Percentiles rank a stretch among this genome's conserved stretches.
phyloP scores from a whole-genome alignment of 2,329 filamentous ascomycete species.

The Aspergillus sp. region DNA sequence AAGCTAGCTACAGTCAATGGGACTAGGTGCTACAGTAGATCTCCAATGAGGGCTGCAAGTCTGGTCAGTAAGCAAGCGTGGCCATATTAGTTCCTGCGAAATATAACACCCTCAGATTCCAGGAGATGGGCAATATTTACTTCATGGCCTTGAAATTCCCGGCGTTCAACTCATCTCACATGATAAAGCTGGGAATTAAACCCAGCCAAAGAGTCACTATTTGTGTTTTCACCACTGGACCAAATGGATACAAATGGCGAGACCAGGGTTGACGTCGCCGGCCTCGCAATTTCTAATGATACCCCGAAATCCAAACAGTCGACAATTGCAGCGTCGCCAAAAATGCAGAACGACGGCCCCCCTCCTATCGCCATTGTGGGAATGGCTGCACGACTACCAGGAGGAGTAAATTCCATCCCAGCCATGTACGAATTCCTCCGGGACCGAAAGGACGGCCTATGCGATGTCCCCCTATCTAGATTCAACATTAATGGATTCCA shows the following conservation, averaged over 20 bases:
- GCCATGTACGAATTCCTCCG: conserved; percentile 12
- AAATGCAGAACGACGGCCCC: not conserved
- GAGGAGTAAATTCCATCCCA: conserved; percentile 5
- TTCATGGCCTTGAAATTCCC: too few relatives aligned
- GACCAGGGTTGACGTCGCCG: not conserved
- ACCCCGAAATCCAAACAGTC: not conserved
- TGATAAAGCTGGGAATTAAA: not conserved
- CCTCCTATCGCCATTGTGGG: conserved; percentile 15
- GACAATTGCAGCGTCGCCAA: too few relatives aligned
- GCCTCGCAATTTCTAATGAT: not conserved
- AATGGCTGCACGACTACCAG: conserved; percentile 20
- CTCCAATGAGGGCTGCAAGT: too few relatives aligned
- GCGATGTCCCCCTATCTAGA: conserved; percentile 21
- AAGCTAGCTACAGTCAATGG: too few relatives aligned
- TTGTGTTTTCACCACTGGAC: not conserved
- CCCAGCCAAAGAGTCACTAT: not conserved
- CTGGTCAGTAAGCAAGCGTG: not conserved
- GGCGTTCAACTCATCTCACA: too few relatives aligned
- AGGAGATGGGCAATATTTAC: not conserved
- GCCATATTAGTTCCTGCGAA: not conserved
- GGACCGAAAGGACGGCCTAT: conserved; percentile 11
- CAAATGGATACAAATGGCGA: not conserved
- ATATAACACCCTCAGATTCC: not conserved
- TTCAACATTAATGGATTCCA: conserved; percentile 26
- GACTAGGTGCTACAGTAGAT: too few relatives aligned